Evolutionary conservation across 257 asterid genomes (phyloP).

Genomic region (Anisodus tanguticus): DNA sequence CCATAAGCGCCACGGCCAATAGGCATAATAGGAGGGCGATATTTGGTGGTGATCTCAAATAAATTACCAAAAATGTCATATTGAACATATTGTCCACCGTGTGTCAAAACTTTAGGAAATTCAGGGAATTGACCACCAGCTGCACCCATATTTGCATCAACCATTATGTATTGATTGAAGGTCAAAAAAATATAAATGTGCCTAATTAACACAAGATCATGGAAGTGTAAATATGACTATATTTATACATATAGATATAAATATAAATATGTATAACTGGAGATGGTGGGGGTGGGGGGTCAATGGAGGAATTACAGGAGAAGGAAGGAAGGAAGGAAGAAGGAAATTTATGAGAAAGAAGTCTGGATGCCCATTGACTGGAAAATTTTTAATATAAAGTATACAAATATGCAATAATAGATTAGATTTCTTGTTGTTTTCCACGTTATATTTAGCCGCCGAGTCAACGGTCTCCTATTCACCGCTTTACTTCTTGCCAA

Average conservation of each 20-base stretch:
- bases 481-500: background rate
- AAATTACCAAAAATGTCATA: slow-evolving; percentile 72
- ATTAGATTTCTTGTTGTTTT: background rate
- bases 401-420: no score
- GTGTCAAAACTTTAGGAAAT: slow-evolving; percentile 66
- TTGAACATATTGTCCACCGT: slow-evolving; percentile 81
- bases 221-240: background rate
- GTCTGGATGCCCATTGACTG: slow-evolving; percentile 18
- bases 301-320: background rate
- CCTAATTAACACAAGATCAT: background rate
- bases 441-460: slow-evolving; percentile 13
- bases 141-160: slow-evolving; percentile 52
- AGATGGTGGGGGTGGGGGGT: background rate
- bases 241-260: background rate
- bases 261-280: background rate
- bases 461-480: background rate
- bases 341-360: background rate
- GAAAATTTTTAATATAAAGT: background rate
- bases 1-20: slow-evolving; percentile 99
- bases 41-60: slow-evolving; percentile 81
- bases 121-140: slow-evolving; percentile 67
- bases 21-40: slow-evolving; percentile 88
- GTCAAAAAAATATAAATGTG: no score
- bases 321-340: slow-evolving; percentile 18
- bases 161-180: slow-evolving; percentile 32